Conservation (phyloP, 148 eudicot species). For the Nepenthes gracilis region DNA sequence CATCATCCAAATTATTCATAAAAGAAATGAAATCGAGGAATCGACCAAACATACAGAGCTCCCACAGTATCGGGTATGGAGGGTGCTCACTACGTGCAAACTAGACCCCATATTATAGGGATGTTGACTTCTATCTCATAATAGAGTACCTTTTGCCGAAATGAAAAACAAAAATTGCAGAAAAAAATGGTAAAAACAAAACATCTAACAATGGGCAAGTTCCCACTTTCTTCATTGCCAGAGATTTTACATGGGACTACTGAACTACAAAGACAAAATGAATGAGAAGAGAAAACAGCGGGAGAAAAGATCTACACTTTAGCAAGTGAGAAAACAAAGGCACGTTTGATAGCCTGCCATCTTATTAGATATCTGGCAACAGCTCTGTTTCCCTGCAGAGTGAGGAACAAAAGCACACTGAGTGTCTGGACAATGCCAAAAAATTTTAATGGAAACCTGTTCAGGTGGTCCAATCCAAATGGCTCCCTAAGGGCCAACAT, state of each 20-base stretch:
- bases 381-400: conserved; percentile 24
- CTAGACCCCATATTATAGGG: no score
- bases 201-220: no score
- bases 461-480: background rate
- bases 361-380: conserved; percentile 5
- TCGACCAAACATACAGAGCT: no score
- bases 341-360: conserved; percentile 15
- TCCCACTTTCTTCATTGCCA: no score
- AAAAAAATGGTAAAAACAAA: no score
- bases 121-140: no score
- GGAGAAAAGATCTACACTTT: conserved; percentile 7
- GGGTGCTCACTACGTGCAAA: no score
- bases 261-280: background rate
- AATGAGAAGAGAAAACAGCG: background rate
- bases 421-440: conserved; percentile 1
- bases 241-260: background rate
- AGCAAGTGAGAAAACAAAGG: conserved; percentile 5
- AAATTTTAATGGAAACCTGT: background rate
- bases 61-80: no score
- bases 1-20: no score
- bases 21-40: no score
- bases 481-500: no score
- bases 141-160: background rate
- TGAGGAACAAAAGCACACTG: conserved; percentile 18
- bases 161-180: conserved; percentile 1